Evolutionary conservation across 2,329 filamentous ascomycete genomes (phyloP).

Genomic region (Trichoderma arundinaceum): DNA sequence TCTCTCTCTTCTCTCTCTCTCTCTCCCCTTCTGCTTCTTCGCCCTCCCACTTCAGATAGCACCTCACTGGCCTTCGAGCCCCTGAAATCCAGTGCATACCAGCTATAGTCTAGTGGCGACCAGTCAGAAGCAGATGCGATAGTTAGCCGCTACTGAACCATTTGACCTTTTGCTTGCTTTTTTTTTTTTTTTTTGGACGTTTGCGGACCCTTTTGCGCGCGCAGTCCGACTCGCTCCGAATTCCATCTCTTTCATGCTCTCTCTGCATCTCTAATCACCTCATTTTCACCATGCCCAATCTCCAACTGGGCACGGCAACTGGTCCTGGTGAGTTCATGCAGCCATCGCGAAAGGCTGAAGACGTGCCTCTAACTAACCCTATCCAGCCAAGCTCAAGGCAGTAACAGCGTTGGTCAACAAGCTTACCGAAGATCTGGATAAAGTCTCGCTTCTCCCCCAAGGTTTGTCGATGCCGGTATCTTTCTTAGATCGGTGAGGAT

Average conservation of each 20-base stretch:
- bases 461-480: slow-evolving; percentile 52
- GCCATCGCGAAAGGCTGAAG: neutral
- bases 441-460: slow-evolving; percentile 62
- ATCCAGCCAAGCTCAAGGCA: slow-evolving; percentile 68
- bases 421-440: slow-evolving; percentile 66
- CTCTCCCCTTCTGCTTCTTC: neutral
- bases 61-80: neutral
- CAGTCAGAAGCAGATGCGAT: slow-evolving; percentile 18
- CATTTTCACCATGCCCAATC: slow-evolving; percentile 37
- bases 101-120: neutral
- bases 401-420: slow-evolving; percentile 68
- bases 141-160: neutral
- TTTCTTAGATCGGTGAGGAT: slow-evolving; percentile 1
- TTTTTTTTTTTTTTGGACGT: neutral
- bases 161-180: slow-evolving; percentile 1
- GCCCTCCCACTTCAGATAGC: neutral
- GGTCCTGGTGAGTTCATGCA: slow-evolving; percentile 50
- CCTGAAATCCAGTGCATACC: neutral
- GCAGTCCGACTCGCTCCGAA: neutral
- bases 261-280: neutral
- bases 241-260: slow-evolving; percentile 4
- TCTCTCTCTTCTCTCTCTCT: neutral
- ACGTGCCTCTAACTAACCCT: slow-evolving; percentile 32
- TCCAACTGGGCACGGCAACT: slow-evolving; percentile 42
- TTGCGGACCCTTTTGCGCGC: neutral